These are phyloP conservation scores for Drosera capensis DNA, from an alignment of 148 eudicot genomes.

Conservation along the genomic window DNA sequence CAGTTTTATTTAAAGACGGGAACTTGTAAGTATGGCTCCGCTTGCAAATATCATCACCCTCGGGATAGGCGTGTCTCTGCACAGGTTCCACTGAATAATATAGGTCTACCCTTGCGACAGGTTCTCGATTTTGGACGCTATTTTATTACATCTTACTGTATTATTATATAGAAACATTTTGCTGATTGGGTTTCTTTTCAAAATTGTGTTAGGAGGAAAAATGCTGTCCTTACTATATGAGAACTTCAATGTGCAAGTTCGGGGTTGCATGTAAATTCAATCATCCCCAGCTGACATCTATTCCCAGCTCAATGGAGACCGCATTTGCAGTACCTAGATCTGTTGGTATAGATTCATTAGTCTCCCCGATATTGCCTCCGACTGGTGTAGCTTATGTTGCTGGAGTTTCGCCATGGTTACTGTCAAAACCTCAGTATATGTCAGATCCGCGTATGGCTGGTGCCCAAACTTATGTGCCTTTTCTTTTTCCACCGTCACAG, in stretches of 20 bases:
- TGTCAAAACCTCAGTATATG: not conserved
- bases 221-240: not conserved
- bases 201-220: not conserved
- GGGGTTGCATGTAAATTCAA: constrained; percentile 32
- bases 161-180: not conserved
- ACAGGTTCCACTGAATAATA: constrained; percentile 22
- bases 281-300: constrained; percentile 7
- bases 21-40: constrained; percentile 61
- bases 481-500: not conserved
- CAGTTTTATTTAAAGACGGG: constrained; percentile 72
- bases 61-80: constrained; percentile 32
- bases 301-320: not conserved
- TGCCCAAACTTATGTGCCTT: constrained; percentile 17
- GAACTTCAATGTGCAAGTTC: constrained; percentile 30
- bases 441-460: not conserved
- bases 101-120: constrained; percentile 62
- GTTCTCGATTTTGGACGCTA: constrained; percentile 23
- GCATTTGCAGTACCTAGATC: not conserved
- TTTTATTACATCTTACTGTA: too few relatives aligned
- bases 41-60: constrained; percentile 70
- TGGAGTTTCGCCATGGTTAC: not conserved
- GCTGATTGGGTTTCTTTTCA: too few relatives aligned
- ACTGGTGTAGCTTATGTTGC: not conserved
- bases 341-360: not conserved
- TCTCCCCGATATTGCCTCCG: not conserved